Evolutionary conservation across 2,329 filamentous ascomycete species (phyloP).

Genomic region (Purpureocillium takamizusanense): DNA sequence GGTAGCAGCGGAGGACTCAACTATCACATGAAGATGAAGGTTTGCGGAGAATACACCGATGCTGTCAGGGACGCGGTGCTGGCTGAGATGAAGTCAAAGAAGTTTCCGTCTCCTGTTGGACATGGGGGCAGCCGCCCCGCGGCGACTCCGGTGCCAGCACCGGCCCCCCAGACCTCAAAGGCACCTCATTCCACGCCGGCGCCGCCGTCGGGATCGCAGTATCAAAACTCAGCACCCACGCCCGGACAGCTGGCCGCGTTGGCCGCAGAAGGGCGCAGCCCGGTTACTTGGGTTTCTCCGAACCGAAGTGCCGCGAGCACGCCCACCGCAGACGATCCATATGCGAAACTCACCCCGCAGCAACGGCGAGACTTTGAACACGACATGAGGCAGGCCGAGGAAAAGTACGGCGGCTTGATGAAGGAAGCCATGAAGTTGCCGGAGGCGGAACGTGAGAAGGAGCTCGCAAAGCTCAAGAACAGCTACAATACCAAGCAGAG

Average conservation of each 20-base stretch:
- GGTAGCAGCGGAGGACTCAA: constrained; percentile 27
- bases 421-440: constrained; percentile 28
- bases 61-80: constrained; percentile 4
- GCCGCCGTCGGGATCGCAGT: no score
- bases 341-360: constrained; percentile 30
- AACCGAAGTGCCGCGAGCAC: no score
- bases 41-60: constrained; percentile 34
- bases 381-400: constrained; percentile 20
- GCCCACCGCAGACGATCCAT: constrained; percentile 26
- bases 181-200: no score
- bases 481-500: constrained; percentile 47
- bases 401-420: constrained; percentile 31
- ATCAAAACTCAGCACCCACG: no score
- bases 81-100: background rate
- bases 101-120: background rate
- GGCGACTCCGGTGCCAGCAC: no score
- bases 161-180: no score
- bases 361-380: constrained; percentile 14
- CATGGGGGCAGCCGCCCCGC: background rate
- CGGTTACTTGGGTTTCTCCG: background rate
- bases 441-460: constrained; percentile 21
- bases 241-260: background rate
- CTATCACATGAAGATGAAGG: constrained; percentile 34
- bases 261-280: constrained; percentile 3
- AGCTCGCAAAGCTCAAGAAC: constrained; percentile 37